Percentiles rank a stretch among this genome's conserved stretches.
Evolutionary conservation across 129 eudicot genomes (phyloP).

Genomic region (Escallonia rubra): DNA sequence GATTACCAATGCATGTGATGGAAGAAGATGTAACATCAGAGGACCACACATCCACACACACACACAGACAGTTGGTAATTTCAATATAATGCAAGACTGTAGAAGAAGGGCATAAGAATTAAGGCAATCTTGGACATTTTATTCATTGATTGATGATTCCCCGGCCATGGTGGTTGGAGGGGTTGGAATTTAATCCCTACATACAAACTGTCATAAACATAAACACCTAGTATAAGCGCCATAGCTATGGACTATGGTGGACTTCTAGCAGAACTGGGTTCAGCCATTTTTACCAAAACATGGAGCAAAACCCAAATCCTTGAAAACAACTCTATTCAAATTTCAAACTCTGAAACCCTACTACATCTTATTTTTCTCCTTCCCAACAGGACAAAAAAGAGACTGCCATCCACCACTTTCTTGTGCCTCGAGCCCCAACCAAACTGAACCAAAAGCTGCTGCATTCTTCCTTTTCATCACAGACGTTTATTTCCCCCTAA

Average conservation of each 20-base stretch:
- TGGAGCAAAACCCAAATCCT: slow-evolving; percentile 11
- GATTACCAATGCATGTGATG: too few relatives aligned
- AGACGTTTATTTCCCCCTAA: not conserved
- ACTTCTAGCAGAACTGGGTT: not conserved
- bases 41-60: too few relatives aligned
- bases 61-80: too few relatives aligned
- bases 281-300: slow-evolving; percentile 28
- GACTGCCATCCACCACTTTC: slow-evolving; percentile 15
- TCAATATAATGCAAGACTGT: too few relatives aligned
- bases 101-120: too few relatives aligned
- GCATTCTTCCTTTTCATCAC: not conserved
- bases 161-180: slow-evolving; percentile 12
- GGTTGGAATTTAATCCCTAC: slow-evolving; percentile 16
- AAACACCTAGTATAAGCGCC: not conserved
- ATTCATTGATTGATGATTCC: slow-evolving; percentile 10
- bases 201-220: not conserved
- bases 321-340: too few relatives aligned
- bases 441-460: not conserved
- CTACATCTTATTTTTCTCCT: not conserved
- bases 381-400: slow-evolving; percentile 7
- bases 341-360: not conserved
- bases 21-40: too few relatives aligned
- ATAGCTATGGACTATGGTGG: not conserved
- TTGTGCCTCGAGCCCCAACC: slow-evolving; percentile 5
- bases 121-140: not conserved